Conservation (phyloP, 352 stramenopile species). For the Globisporangium recalcitrans region DNA sequence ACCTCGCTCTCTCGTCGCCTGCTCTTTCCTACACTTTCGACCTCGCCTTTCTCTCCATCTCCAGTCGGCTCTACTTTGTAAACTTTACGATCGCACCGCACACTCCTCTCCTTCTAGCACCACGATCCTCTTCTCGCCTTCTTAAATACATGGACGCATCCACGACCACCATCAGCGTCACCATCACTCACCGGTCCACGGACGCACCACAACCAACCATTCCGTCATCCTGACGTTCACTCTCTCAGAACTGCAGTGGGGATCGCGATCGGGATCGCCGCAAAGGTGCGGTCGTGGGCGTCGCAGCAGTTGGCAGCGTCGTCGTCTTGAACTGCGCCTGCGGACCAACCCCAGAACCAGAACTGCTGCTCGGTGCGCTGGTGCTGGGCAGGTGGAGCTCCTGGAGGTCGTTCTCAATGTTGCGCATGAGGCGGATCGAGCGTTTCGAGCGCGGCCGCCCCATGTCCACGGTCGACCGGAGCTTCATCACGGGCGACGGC, state of each 20-base stretch:
- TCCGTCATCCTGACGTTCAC: neutral
- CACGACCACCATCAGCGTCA: neutral
- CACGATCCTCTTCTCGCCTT: neutral
- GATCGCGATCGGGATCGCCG: conserved; percentile 6
- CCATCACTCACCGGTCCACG: neutral
- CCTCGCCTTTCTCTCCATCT: too few relatives aligned
- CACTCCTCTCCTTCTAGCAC: neutral
- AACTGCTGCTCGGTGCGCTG: neutral
- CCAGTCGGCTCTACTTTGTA: too few relatives aligned
- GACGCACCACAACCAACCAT: neutral
- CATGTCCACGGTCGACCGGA: conserved; percentile 77
- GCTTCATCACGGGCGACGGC: conserved; percentile 73
- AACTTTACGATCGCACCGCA: neutral
- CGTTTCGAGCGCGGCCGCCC: conserved; percentile 65
- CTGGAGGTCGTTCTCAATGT: conserved; percentile 52
- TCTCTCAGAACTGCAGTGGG: conserved; percentile 6
- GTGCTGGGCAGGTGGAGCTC: conserved; percentile 16
- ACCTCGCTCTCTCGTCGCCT: too few relatives aligned
- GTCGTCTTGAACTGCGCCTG: neutral
- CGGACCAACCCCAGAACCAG: neutral
- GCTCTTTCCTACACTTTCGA: too few relatives aligned
- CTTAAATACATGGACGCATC: conserved; percentile 17
- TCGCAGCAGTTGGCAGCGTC: neutral
- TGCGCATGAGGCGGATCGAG: conserved; percentile 37
- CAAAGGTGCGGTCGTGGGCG: neutral